Evolutionary conservation across 179 eudicot species (phyloP).

Genomic region (Spergularia azorica): DNA sequence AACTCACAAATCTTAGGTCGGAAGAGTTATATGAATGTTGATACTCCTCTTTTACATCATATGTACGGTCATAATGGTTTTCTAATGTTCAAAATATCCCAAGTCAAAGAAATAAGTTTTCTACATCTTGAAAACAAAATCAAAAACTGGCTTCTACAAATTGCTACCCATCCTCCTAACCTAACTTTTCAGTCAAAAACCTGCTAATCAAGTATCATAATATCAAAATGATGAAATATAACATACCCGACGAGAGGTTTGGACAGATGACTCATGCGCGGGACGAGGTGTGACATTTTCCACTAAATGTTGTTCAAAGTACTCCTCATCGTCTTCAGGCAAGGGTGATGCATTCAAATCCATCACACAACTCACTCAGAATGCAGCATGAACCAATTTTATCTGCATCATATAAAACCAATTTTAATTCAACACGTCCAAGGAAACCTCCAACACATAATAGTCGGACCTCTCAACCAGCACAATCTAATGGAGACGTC

Average conservation of each 20-base stretch:
- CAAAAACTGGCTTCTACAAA: no score
- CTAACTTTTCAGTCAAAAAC: not conserved
- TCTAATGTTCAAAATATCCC: no score
- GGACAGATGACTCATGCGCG: constrained; percentile 68
- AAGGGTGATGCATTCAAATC: constrained; percentile 60
- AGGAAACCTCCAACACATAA: no score
- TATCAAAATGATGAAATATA: not conserved
- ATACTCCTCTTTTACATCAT: no score
- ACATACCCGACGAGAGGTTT: constrained; percentile 72
- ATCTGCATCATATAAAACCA: constrained; percentile 9
- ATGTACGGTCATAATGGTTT: no score
- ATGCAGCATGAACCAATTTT: constrained; percentile 16
- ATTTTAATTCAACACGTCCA: not conserved
- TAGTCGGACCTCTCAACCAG: no score
- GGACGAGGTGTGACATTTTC: constrained; percentile 48
- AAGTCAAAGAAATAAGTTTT: no score
- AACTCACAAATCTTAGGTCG: no score
- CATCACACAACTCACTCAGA: constrained; percentile 37
- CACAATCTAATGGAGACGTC: no score
- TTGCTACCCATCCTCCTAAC: not conserved
- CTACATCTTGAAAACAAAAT: no score
- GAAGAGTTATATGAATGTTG: no score
- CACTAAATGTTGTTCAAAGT: constrained; percentile 45
- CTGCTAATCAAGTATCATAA: not conserved
- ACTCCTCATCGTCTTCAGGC: constrained; percentile 81